Evolutionary conservation across 176 grass and related monocot species (phyloP), one percentile per base, ranked within the genome.

Genomic region (Leersia perrieri): DNA sequence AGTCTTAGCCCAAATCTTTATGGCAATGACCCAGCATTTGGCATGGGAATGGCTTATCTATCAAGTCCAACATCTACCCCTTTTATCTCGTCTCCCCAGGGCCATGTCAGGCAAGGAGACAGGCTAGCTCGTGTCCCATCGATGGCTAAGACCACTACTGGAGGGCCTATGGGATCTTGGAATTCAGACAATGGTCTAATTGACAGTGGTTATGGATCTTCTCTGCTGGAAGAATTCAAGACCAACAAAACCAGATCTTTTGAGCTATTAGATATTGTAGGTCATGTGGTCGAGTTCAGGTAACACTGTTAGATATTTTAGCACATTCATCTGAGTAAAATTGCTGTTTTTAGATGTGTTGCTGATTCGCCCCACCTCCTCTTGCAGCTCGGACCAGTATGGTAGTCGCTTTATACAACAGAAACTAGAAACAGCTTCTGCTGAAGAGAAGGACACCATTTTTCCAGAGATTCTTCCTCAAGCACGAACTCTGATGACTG

Each of bases 381-480:
- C 5, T 55, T 87, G 41, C 85, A 99, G 96, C 80, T 94, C 90
- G 75, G 96, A 99, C 78, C 96, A 99, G 75, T 95, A 93, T 31
- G 96, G 96, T 33, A 99, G 96, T 74, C 92, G 96, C 61, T 99
- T 99, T 89, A 99, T 99, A 84, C 96, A 99, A 77, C 96, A 99
- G 79, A 99, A 99, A 68, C 79, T 99, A 58, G 96, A 99, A 85
- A 95, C 86, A 38, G 88, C 92, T 76, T 89, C 96, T 66, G 66
- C 68, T 53, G 96, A 99, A 81, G 96, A 99, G 73, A 99, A 99
- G 79, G 88, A 95, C 32, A 87, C 85, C 63, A 90, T 99, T 76
- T 99, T 95, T 78, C 96, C 92, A 34, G 92, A 99, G 87, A 95
- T 99, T 58, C 90, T 99, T 83, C 90, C 96, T 76, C 84, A 95